A percentile compares a stretch with the other conserved stretches of the same genome.
Conservation (phyloP, 1,284 basidiomycete species). For the Rhodotorula sp. region DNA sequence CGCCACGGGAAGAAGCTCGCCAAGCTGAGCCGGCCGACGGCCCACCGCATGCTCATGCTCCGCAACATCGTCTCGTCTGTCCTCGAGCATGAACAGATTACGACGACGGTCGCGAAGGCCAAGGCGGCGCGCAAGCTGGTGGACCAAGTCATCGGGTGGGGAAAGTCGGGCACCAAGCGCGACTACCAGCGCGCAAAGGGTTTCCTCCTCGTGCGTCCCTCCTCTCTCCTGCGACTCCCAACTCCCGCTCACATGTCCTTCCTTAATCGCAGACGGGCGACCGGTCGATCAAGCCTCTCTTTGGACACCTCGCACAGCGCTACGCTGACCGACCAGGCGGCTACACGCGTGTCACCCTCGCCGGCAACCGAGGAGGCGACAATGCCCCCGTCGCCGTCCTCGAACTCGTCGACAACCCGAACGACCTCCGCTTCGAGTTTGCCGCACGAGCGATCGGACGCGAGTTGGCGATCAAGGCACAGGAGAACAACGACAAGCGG, state of each 20-base stretch:
- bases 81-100: slow-evolving; percentile 92
- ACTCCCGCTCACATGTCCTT: background rate
- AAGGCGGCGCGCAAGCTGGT: slow-evolving; percentile 85
- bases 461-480: slow-evolving; percentile 53
- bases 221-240: background rate
- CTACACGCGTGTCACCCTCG: slow-evolving; percentile 91
- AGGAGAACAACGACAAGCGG: background rate
- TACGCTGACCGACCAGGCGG: slow-evolving; percentile 84
- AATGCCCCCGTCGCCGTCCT: slow-evolving; percentile 90
- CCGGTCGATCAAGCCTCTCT: slow-evolving; percentile 68
- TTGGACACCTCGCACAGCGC: slow-evolving; percentile 72
- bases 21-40: slow-evolving; percentile 31
- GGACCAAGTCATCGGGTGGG: slow-evolving; percentile 91
- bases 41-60: slow-evolving; percentile 44
- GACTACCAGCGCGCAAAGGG: slow-evolving; percentile 36
- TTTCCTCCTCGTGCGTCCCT: slow-evolving; percentile 61
- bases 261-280: slow-evolving; percentile 39
- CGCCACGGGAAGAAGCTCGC: slow-evolving; percentile 32
- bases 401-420: slow-evolving; percentile 89
- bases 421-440: slow-evolving; percentile 82
- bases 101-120: slow-evolving; percentile 94
- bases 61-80: slow-evolving; percentile 91
- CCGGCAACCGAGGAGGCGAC: slow-evolving; percentile 83
- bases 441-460: slow-evolving; percentile 77
- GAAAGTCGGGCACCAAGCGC: slow-evolving; percentile 63